Evolutionary conservation across 352 stramenopile species (phyloP), one percentile per base, ranked within the genome.

Genomic region (Phytophthora idaei): DNA sequence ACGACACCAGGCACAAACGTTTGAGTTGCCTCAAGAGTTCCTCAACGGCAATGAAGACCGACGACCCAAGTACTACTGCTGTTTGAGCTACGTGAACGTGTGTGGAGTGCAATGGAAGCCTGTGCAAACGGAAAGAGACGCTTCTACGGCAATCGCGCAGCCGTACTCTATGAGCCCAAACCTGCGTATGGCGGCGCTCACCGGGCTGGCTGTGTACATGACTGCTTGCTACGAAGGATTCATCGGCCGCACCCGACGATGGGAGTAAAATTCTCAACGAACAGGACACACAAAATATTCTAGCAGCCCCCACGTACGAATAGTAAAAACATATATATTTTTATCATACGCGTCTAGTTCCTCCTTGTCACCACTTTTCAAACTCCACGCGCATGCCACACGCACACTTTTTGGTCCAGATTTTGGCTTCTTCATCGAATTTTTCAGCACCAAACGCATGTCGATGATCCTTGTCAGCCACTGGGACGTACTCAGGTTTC

Each of bases 21-120:
- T 90, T 56, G 78, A 90, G 58, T 58, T 94, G 29, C 82, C 85
- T 6, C 59, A 71, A 25, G 75, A 68, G 70, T 69, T 89, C 49
- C 71, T 87, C 46, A 53, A 58, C 11, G 75, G 66, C 9, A 47
- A 77, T 5, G 74, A 82, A 41, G 76, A 89, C 45, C 71, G 61
- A 37, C 52, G 65, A 49, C 86, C 84, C 9, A 92, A 93, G 54
- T 94, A 90, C 36, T 94, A 93, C 55, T 89, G 82, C 57, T 94
- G 86, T 56, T 29, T 94, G 7, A 94, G 86, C 61, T 88, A 90
- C 56, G 83, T 94, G 39, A 88, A 89, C 36, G 81, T 84, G 17
- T 58, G 87, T 6, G 85, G 85, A 2, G 57, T 89, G 21, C 67
- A 66, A 6, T 86, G 64, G 65, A 69, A 67, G 1, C 71, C 71